These are phyloP conservation scores for Parasitella parasitica DNA, from an alignment of 371 early-diverging fungal genomes.

Conservation along the genomic window DNA sequence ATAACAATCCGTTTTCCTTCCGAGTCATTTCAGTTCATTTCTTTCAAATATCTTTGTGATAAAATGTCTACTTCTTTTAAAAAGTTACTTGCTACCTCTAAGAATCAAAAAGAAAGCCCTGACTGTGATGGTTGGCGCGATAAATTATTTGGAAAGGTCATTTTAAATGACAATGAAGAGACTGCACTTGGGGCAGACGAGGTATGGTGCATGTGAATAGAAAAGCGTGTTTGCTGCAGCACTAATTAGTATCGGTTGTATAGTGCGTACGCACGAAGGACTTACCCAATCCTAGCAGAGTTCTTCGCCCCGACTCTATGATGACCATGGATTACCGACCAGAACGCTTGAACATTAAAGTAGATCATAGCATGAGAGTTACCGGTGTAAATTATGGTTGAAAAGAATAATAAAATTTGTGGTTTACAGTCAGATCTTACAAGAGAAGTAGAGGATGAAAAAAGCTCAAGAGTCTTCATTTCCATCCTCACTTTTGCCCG, in stretches of 20 bases:
- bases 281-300: constrained; percentile 29
- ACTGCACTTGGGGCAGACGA: constrained; percentile 26
- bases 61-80: constrained; percentile 8
- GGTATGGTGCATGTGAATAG: constrained; percentile 14
- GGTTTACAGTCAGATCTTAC: too few relatives aligned
- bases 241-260: background rate
- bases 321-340: constrained; percentile 42
- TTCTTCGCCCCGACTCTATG: constrained; percentile 26
- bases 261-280: constrained; percentile 35
- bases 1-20: too few relatives aligned
- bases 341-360: constrained; percentile 37
- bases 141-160: constrained; percentile 38
- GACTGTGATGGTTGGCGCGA: constrained; percentile 36
- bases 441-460: too few relatives aligned
- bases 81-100: background rate
- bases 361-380: constrained; percentile 29
- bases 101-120: background rate
- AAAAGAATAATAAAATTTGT: constrained; percentile 6
- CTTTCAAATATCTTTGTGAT: background rate
- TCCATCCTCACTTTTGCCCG: too few relatives aligned
- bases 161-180: constrained; percentile 27
- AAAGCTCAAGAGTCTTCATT: too few relatives aligned
- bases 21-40: too few relatives aligned
- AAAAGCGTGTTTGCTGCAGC: background rate
- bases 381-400: constrained; percentile 36